Base-by-base conservation (phyloP, 345 rosid species). In the Linum lewisii region DNA sequence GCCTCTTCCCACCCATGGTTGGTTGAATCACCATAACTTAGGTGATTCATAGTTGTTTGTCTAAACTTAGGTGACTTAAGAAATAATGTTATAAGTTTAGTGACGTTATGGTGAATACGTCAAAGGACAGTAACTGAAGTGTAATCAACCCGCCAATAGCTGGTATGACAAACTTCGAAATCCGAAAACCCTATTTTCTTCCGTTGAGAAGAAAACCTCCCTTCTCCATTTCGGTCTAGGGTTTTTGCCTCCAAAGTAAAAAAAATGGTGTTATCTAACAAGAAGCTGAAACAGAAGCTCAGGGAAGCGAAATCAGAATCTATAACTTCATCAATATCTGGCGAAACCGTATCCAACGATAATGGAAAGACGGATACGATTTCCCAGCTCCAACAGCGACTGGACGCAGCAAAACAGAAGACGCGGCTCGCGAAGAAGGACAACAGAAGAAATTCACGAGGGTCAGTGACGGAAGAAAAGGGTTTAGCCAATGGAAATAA, bases 261-360 rank as follows among this genome's bases (percentile, higher is more conserved):
- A 29, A 67, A 54, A 50, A 86, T 92, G 98, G 96, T 88, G 61
- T 69, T 88, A 25, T 92, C 96, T 34, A 92, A 92, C 77, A 88
- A 84, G 81, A 92, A 92, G 79, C 85, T 92, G 38, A 92, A 92
- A 81, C 84, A 86, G 77, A 84, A 75, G 75, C 72, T 84, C n/a
- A 74, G 90, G 45, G 72, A 66, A 54, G 81, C 75, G 21, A 68
- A 79, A 45, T 78, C 78, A 1, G 71, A 82, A 58, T 64, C 77
- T 24, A 51, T 82, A 25, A 51, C 77, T 1, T 71, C 53, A 23
- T 42, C 69, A 1, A 71, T 50, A 32, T 25, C 78, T 24, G 38
- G 25, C 16, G 69, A 57, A 62, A 20, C 66, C 47, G 66, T 57
- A 36, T 51, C 58, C 8, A 49, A 38, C 26, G 19, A 21, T 37